Evolutionary conservation across 1,284 basidiomycete species (phyloP).

Genomic region (Ustilago vetiveriae): DNA sequence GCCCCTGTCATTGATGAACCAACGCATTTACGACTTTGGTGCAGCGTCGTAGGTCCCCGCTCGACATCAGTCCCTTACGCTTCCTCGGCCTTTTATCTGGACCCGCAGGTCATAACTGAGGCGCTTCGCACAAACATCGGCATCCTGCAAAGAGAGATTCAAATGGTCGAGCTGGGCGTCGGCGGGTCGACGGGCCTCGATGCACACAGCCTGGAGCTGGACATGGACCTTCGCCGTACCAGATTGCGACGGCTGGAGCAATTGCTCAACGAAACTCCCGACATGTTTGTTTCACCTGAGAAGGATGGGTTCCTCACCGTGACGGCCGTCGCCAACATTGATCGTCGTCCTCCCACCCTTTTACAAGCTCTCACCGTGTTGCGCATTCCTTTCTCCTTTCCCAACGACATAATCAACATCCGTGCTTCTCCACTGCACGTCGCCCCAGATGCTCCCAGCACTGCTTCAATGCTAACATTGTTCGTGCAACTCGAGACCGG

Average conservation of each 20-base stretch:
- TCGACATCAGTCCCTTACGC: background rate
- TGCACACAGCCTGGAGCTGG: constrained; percentile 24
- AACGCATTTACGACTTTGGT: constrained; percentile 47
- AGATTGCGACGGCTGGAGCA: constrained; percentile 49
- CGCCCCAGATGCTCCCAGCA: constrained; percentile 24
- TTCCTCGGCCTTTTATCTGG: constrained; percentile 35
- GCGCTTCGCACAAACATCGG: constrained; percentile 42
- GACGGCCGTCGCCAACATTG: constrained; percentile 53
- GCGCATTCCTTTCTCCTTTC: constrained; percentile 21
- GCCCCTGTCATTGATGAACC: constrained; percentile 58
- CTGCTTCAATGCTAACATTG: constrained; percentile 24
- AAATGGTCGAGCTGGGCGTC: constrained; percentile 48
- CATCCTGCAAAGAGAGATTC: constrained; percentile 47
- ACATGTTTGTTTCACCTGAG: constrained; percentile 46
- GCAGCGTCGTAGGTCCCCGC: constrained; percentile 26
- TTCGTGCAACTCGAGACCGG: constrained; percentile 20
- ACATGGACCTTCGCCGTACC: constrained; percentile 43
- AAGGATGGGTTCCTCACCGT: constrained; percentile 35
- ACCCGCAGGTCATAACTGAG: constrained; percentile 23
- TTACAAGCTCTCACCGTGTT: constrained; percentile 49
- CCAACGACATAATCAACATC: too few relatives aligned
- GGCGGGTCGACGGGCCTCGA: constrained; percentile 14
- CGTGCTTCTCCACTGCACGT: constrained; percentile 19
- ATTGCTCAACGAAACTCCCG: constrained; percentile 49
- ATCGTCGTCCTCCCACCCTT: constrained; percentile 53